Conservation (phyloP, 2,329 filamentous ascomycete species). For the Sclerotinia nivalis region DNA sequence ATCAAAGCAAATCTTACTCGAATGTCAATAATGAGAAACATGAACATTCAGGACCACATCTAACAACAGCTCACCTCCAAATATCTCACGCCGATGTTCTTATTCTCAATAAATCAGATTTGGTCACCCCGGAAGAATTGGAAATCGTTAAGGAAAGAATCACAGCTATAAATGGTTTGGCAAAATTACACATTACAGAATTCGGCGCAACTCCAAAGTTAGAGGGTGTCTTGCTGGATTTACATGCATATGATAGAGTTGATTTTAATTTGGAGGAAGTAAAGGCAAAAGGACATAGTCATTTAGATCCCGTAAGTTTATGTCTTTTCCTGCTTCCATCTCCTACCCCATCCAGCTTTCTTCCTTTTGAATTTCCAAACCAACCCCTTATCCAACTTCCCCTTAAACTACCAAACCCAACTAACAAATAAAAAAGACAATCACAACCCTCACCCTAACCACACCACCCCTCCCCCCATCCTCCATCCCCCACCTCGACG, state of each 20-base stretch:
- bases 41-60: slow-evolving; percentile 59
- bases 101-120: slow-evolving; percentile 89
- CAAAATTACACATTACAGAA: slow-evolving; percentile 78
- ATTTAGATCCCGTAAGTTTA: slow-evolving; percentile 75
- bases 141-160: slow-evolving; percentile 69
- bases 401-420: neutral
- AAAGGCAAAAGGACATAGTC: slow-evolving; percentile 77
- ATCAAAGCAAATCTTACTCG: slow-evolving; percentile 28
- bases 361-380: neutral
- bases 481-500: slow-evolving; percentile 52
- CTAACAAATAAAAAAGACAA: slow-evolving; percentile 57
- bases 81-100: slow-evolving; percentile 97
- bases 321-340: neutral
- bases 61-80: slow-evolving; percentile 93
- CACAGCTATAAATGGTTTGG: slow-evolving; percentile 83
- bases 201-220: slow-evolving; percentile 78
- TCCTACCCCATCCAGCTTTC: neutral
- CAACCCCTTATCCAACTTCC: neutral
- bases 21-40: slow-evolving; percentile 45
- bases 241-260: slow-evolving; percentile 90
- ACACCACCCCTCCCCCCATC: slow-evolving; percentile 59
- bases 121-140: slow-evolving; percentile 72
- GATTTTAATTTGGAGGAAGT: slow-evolving; percentile 72
- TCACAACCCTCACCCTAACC: slow-evolving; percentile 76
- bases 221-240: slow-evolving; percentile 82